A percentile compares a stretch with the other conserved stretches of the same genome.
phyloP scores from a whole-genome alignment of 805 yeast species.

The Wickerhamiella azyma region DNA sequence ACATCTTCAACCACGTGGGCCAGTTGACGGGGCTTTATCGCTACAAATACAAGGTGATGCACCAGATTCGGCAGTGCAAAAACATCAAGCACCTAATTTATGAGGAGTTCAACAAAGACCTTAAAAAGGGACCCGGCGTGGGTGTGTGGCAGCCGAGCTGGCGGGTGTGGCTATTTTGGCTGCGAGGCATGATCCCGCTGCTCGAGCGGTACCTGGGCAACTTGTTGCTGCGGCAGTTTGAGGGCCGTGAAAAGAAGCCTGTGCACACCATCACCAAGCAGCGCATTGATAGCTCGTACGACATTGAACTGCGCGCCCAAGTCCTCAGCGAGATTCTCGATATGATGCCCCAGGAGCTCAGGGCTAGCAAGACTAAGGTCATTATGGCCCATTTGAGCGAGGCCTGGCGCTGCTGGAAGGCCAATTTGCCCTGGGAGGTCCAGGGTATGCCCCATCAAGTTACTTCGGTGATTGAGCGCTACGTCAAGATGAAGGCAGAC shows the following conservation, averaged over 20 bases:
- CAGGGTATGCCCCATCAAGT: slow-evolving; percentile 92
- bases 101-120: slow-evolving; percentile 63
- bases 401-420: slow-evolving; percentile 99
- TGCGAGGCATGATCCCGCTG: slow-evolving; percentile 84
- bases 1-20: slow-evolving; percentile 83
- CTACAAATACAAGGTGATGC: slow-evolving; percentile 96
- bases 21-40: slow-evolving; percentile 93
- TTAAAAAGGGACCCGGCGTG: slow-evolving; percentile 97
- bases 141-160: slow-evolving; percentile 99
- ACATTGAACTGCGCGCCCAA: slow-evolving; percentile 80
- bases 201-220: slow-evolving; percentile 94
- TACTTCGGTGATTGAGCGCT: slow-evolving; percentile 71
- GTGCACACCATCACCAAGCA: slow-evolving; percentile 91
- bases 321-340: slow-evolving; percentile 93
- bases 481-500: slow-evolving; percentile 89
- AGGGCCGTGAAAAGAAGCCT: slow-evolving; percentile 85
- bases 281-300: slow-evolving; percentile 88
- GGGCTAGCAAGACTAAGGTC: slow-evolving; percentile 73
- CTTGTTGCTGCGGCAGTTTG: slow-evolving; percentile 80
- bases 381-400: slow-evolving; percentile 89
- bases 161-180: slow-evolving; percentile 88
- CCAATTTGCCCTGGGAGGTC: slow-evolving; percentile 95
- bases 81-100: slow-evolving; percentile 89
- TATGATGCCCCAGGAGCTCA: slow-evolving; percentile 91
- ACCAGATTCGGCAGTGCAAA: slow-evolving; percentile 89